Conservation (phyloP, 2,329 filamentous ascomycete genomes). For the Pyrenophora graminea region DNA sequence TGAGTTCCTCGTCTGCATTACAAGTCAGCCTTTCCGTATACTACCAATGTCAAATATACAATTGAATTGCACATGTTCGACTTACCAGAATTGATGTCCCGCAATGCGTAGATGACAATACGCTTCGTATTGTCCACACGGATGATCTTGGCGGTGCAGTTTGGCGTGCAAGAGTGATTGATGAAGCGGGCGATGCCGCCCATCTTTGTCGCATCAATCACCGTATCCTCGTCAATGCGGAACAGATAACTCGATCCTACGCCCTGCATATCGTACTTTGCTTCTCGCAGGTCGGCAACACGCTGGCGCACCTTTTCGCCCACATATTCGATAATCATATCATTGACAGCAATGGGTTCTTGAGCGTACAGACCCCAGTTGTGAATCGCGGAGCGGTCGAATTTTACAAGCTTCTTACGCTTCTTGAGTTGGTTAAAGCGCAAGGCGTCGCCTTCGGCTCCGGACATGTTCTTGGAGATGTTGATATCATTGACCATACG, state of each 20-base stretch:
- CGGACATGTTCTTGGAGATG: constrained; percentile 77
- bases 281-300: constrained; percentile 94
- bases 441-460: constrained; percentile 82
- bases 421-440: constrained; percentile 99
- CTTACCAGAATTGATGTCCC: constrained; percentile 93
- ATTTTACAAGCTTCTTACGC: constrained; percentile 98
- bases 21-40: constrained; percentile 29
- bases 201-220: constrained; percentile 98
- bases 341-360: constrained; percentile 94
- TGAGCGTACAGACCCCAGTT: constrained; percentile 98
- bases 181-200: constrained; percentile 98
- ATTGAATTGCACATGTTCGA: constrained; percentile 25
- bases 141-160: constrained; percentile 99
- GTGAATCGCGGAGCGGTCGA: constrained; percentile 95
- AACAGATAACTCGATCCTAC: constrained; percentile 98
- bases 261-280: constrained; percentile 89
- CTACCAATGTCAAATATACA: constrained; percentile 1
- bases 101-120: constrained; percentile 97
- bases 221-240: constrained; percentile 95
- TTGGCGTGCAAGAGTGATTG: constrained; percentile 97
- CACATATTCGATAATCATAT: constrained; percentile 99
- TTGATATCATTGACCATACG: constrained; percentile 93
- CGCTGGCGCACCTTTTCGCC: constrained; percentile 96
- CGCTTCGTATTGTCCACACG: constrained; percentile 97
- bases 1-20: constrained; percentile 87